A percentile compares a stretch with the other conserved stretches of the same genome.
Conservation (phyloP, 495 filamentous ascomycete species). For the Hypomontagnella monticulosa region DNA sequence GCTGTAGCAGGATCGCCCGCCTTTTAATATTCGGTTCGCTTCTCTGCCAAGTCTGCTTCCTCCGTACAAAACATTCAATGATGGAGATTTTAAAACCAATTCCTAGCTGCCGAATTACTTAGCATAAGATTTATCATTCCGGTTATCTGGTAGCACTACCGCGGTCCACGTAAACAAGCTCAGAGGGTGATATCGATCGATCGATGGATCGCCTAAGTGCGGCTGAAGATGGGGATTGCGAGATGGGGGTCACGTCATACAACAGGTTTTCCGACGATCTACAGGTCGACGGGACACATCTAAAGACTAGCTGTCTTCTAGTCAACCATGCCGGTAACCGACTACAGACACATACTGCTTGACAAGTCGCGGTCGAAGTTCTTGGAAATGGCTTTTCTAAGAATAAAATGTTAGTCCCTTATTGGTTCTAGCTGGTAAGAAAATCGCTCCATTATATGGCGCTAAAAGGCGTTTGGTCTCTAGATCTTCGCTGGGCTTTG, state of each 20-base stretch:
- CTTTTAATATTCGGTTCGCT: no score
- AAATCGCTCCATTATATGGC: slow-evolving; percentile 2
- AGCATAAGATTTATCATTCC: slow-evolving; percentile 6
- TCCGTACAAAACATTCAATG: neutral
- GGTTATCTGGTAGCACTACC: neutral
- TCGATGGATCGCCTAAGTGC: slow-evolving; percentile 32
- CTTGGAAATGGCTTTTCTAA: slow-evolving; percentile 26
- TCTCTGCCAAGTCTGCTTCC: no score
- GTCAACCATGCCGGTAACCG: neutral
- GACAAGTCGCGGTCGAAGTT: neutral
- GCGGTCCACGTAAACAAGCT: neutral
- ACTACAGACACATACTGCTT: neutral
- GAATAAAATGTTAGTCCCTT: slow-evolving; percentile 21
- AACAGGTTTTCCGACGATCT: slow-evolving; percentile 18
- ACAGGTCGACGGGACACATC: neutral
- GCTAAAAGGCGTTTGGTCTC: slow-evolving; percentile 22
- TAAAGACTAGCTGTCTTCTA: neutral
- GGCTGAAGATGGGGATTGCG: slow-evolving; percentile 10
- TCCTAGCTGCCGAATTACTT: neutral
- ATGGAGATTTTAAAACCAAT: slow-evolving; percentile 10
- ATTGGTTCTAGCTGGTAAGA: slow-evolving; percentile 10
- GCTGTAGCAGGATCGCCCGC: no score
- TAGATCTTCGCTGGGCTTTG: slow-evolving; percentile 24
- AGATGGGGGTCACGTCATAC: neutral
- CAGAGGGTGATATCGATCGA: slow-evolving; percentile 3